Base-by-base conservation (phyloP, 2,329 filamentous ascomycete species). In the Pseudogymnoascus destructans region DNA sequence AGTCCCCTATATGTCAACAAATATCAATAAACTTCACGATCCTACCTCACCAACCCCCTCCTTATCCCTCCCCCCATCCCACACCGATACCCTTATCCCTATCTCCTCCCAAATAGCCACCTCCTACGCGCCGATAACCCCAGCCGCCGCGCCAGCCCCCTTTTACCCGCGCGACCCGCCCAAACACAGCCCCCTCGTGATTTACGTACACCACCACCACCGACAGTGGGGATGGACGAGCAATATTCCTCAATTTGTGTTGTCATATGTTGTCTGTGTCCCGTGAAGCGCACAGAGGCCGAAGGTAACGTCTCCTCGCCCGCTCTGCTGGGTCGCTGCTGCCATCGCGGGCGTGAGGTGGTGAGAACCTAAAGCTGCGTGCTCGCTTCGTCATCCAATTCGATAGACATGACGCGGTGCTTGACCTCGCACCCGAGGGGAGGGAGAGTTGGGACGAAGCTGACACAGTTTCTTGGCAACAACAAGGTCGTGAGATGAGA, bases 361-460 rank as follows among this genome's bases (percentile, higher is more conserved):
- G 42, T 49, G 42, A 49, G 42, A 49, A 49, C 42, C 42, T 49
- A 49, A 49, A 49, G 42, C 13, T 15, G 17, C 38, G 19, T 42
- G 38, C 38, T 42, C 38, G 17, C 38, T 42, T 19, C 38, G 19
- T 13, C 17, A 42, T 42, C 17, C 10, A 42, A 42, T 23, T 42
- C 38, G 19, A 21, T 6, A 5, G 38, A 10, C 23, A 23, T 23
- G 40, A 46, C 9, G 40, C 13, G 3, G 42, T 49, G 42, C 42
- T 49, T 25, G 42, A 8, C 10, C 13, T 49, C 42, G 8, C 11
- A 15, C 42, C 42, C 42, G 42, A 49, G 42, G 23, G n/a, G 8
- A 27, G 3, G 42, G 42, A 49, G 42, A 49, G 42, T 27, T 49
- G 42, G 42, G 3, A 27, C n/a, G 23, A 49, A 49, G 42, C 42